Percentiles rank a stretch among this genome's conserved stretches.
phyloP scores from a whole-genome alignment of 371 early-diverging fungal species.

The Apophysomyces variabilis region DNA sequence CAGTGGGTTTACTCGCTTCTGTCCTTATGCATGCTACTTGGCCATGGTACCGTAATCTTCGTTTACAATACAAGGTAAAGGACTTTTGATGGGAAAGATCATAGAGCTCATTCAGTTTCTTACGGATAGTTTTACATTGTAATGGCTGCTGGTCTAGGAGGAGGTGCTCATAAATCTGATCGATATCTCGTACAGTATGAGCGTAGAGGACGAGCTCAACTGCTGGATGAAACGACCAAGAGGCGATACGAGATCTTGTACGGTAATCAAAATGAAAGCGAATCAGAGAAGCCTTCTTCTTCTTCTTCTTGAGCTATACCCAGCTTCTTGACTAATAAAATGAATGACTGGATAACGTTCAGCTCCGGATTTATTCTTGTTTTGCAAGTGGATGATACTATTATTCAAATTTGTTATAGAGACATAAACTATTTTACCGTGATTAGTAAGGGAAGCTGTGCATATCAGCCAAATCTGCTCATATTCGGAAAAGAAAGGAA shows the following conservation, averaged over 20 bases:
- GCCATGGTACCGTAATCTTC: conserved; percentile 53
- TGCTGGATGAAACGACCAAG: conserved; percentile 47
- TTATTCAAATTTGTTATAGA: no score
- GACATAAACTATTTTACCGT: no score
- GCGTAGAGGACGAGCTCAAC: conserved; percentile 52
- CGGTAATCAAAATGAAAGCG: conserved; percentile 28
- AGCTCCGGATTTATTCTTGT: neutral
- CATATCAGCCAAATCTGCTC: neutral
- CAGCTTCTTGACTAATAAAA: neutral
- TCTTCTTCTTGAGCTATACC: neutral
- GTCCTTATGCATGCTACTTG: conserved; percentile 45
- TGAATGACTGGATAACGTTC: neutral
- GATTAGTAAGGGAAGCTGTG: no score
- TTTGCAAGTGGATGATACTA: no score
- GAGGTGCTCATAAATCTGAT: conserved; percentile 56
- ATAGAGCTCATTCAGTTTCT: neutral
- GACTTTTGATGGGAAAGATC: neutral
- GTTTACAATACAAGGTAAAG: conserved; percentile 53
- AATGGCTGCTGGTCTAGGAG: conserved; percentile 56
- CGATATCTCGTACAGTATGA: conserved; percentile 58
- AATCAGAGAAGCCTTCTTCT: neutral
- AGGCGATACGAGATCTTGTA: conserved; percentile 50
- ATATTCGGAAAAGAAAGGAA: neutral
- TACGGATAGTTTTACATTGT: conserved; percentile 50
- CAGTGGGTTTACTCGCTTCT: conserved; percentile 54